A percentile compares a stretch with the other conserved stretches of the same genome.
Conservation (phyloP, 106 monocot species). For the Allium cepa region DNA sequence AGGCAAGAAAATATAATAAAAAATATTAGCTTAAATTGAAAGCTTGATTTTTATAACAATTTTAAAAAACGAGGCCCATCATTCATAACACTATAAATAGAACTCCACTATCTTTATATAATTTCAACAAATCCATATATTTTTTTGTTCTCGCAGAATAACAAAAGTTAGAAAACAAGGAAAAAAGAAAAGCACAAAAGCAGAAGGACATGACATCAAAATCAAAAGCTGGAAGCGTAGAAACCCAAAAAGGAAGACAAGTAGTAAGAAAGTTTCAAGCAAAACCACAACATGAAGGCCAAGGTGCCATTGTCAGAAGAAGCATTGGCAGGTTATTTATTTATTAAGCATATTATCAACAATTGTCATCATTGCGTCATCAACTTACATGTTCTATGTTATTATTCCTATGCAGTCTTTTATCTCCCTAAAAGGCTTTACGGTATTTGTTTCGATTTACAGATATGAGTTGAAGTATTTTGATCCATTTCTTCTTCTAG, state of each 20-base stretch:
- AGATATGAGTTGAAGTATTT: constrained; percentile 65
- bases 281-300: constrained; percentile 67
- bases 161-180: neutral
- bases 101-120: constrained; percentile 1
- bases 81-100: neutral
- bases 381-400: neutral
- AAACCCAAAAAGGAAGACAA: constrained; percentile 36
- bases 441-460: neutral
- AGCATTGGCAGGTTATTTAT: constrained; percentile 67
- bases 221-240: neutral
- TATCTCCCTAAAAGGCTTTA: no score
- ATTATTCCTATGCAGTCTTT: neutral
- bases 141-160: neutral
- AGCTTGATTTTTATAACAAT: neutral
- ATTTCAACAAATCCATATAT: neutral
- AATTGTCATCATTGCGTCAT: neutral
- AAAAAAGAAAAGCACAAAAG: no score
- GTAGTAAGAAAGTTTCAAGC: constrained; percentile 53
- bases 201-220: neutral
- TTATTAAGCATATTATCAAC: no score
- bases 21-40: neutral
- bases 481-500: constrained; percentile 67
- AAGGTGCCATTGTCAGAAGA: constrained; percentile 57
- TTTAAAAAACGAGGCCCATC: neutral
- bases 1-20: neutral